Evolutionary conservation across 768 basidiomycete genomes (phyloP).

Genomic region (Boletus barrowsii): DNA sequence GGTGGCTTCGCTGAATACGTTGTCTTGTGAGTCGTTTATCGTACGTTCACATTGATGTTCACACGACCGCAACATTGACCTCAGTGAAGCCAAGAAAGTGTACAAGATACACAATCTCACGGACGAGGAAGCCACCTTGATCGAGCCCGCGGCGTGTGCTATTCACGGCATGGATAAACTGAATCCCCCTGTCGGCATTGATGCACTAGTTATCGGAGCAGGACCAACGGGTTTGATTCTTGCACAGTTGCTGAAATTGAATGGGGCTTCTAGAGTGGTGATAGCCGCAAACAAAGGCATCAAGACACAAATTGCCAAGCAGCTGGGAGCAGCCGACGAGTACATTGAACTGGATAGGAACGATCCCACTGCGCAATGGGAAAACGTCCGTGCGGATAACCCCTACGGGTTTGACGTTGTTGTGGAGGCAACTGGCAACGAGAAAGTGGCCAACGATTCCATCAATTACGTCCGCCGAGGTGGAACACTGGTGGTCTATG

Average conservation of each 20-base stretch:
- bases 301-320: slow-evolving; percentile 79
- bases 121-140: slow-evolving; percentile 79
- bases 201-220: slow-evolving; percentile 78
- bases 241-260: slow-evolving; percentile 80
- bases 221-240: slow-evolving; percentile 86
- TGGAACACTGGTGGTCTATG: slow-evolving; percentile 80
- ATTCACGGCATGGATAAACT: slow-evolving; percentile 88
- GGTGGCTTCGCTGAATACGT: slow-evolving; percentile 90
- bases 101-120: slow-evolving; percentile 83
- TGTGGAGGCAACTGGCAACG: slow-evolving; percentile 71
- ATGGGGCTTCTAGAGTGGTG: slow-evolving; percentile 74
- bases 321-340: slow-evolving; percentile 73
- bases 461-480: slow-evolving; percentile 83
- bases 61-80: not conserved
- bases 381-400: slow-evolving; percentile 67
- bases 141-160: slow-evolving; percentile 86
- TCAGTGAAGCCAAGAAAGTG: slow-evolving; percentile 63
- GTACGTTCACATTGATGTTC: not conserved
- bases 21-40: slow-evolving; percentile 53
- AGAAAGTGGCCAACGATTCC: slow-evolving; percentile 73
- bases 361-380: slow-evolving; percentile 71
- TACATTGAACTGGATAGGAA: slow-evolving; percentile 78
- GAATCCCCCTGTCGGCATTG: slow-evolving; percentile 70
- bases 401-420: slow-evolving; percentile 86
- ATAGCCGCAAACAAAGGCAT: slow-evolving; percentile 85